These are phyloP conservation scores for Haematococcus sp. DNA, from an alignment of 139 green algal genomes.

Conservation along the genomic window DNA sequence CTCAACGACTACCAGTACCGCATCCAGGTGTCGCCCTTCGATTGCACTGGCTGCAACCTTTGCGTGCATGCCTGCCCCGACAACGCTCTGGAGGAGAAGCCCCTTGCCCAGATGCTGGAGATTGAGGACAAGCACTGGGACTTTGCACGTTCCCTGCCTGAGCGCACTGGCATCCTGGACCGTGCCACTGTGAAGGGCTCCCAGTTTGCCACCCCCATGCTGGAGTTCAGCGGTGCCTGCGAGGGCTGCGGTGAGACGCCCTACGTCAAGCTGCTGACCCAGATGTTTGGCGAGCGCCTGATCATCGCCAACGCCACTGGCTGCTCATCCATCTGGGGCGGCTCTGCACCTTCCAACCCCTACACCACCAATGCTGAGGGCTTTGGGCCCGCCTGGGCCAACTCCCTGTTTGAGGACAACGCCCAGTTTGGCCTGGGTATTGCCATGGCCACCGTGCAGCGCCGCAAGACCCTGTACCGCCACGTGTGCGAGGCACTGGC, in stretches of 20 bases:
- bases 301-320: conserved; percentile 62
- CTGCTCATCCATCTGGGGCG: conserved; percentile 59
- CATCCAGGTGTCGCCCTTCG: conserved; percentile 57
- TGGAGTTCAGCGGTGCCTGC: conserved; percentile 62
- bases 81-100: conserved; percentile 34
- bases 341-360: conserved; percentile 52
- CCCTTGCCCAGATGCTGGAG: conserved; percentile 30
- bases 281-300: conserved; percentile 56
- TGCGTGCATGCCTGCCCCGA: conserved; percentile 59
- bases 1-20: conserved; percentile 48
- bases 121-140: conserved; percentile 45
- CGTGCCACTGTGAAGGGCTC: conserved; percentile 42
- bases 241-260: conserved; percentile 54
- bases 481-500: conserved; percentile 22
- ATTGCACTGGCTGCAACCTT: conserved; percentile 67
- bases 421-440: conserved; percentile 60
- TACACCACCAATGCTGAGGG: conserved; percentile 51
- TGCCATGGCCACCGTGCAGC: conserved; percentile 46
- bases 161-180: conserved; percentile 39
- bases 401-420: conserved; percentile 61
- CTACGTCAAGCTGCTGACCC: conserved; percentile 50
- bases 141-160: conserved; percentile 32
- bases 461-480: conserved; percentile 17
- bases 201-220: conserved; percentile 51
- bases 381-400: conserved; percentile 58